These are phyloP conservation scores for Grosmannia penicillata DNA, from an alignment of 2,329 filamentous ascomycete genomes.

Conservation along the genomic window DNA sequence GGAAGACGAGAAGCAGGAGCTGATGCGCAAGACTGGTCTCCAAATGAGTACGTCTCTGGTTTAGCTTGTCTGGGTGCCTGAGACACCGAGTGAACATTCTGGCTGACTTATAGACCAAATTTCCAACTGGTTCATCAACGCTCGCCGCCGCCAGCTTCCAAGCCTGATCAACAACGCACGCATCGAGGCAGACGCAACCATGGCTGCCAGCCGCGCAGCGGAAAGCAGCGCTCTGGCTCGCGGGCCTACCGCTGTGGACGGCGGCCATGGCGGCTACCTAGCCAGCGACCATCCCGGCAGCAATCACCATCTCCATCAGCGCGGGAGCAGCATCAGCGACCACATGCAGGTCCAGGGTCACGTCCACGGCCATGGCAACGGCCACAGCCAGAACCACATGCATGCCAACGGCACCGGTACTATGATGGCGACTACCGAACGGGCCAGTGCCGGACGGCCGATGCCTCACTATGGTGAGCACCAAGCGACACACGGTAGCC, in stretches of 20 bases:
- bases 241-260: not conserved
- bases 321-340: not conserved
- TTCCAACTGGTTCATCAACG: conserved; percentile 73
- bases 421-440: no score
- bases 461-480: no score
- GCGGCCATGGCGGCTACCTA: not conserved
- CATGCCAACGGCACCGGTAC: no score
- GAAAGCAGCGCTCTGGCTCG: conserved; percentile 13
- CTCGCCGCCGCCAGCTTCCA: conserved; percentile 50
- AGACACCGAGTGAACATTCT: no score
- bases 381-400: no score
- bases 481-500: conserved; percentile 19
- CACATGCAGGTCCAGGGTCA: not conserved
- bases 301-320: not conserved
- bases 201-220: conserved; percentile 19
- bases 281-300: not conserved
- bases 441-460: no score
- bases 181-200: conserved; percentile 34
- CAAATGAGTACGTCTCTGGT: conserved; percentile 52
- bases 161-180: conserved; percentile 42
- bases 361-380: conserved; percentile 15
- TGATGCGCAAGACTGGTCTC: conserved; percentile 62
- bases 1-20: conserved; percentile 73
- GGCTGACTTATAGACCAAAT: conserved; percentile 41
- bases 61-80: no score